Evolutionary conservation across 768 basidiomycete genomes (phyloP), one percentile per base, ranked within the genome.

Genomic region (Rhodosporidiobolus odoratus): DNA sequence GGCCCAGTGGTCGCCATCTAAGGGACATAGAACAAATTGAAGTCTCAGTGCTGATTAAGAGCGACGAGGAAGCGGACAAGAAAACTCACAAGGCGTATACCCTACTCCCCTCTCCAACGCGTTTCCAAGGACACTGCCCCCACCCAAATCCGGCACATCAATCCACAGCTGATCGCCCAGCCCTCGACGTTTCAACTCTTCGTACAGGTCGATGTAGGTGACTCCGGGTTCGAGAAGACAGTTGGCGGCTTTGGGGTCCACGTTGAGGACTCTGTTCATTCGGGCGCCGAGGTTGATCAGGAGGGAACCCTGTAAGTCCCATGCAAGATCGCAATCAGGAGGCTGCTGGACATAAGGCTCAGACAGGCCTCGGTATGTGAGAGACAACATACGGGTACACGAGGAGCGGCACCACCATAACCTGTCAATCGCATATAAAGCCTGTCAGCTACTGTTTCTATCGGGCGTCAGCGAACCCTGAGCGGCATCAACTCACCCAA

Each of bases 201-300:
- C 68, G 62, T 75, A 73, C 37, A 56, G 38, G 25, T 47, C 58
- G 54, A 72, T 58, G 66, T 73, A 75, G 23, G 61, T 69, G 2
- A 75, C 74, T n/a, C 74, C 74, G 0, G 74, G 74, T 58, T 73
- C 52, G 30, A 75, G 58, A 17, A 73, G 40, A 32, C 68, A 69
- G 19, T 30, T 66, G 35, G 68, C 72, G 1, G 58, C 62, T 21
- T 75, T 62, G 37, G 66, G 65, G 52, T 73, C 65, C 37, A 73
- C 57, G 40, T 64, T 58, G 45, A 75, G 60, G 37, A 75, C 65
- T 54, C 65, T 63, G 66, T 75, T 54, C 71, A 75, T 73, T 2
- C 71, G 67, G 45, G 30, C 23, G 5, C 66, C 66, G 43, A 75
- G 48, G 40, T 73, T 32, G 30, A 75, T 12, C 1, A 68, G 38